Evolutionary conservation across 2,329 filamentous ascomycete species (phyloP).

Genomic region (Orbilia blumenaviensis): DNA sequence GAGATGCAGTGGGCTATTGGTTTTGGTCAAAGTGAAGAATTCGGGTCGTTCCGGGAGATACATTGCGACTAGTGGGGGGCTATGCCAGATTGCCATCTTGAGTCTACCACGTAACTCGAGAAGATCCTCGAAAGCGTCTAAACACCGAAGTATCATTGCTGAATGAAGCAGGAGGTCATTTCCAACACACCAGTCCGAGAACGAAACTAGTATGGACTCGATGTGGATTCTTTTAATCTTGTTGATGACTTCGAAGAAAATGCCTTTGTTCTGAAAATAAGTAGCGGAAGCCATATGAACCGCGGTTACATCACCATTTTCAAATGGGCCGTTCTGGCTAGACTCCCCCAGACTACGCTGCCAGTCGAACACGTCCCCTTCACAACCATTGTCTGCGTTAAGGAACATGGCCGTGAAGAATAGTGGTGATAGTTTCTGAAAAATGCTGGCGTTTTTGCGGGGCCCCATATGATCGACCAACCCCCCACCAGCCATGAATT

Average conservation of each 20-base stretch:
- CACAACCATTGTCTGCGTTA: background rate
- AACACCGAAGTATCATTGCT: background rate
- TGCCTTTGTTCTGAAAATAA: background rate
- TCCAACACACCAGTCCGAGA: background rate
- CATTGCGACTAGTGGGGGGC: no score
- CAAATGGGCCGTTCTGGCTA: background rate
- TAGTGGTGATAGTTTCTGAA: background rate
- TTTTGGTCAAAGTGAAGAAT: background rate
- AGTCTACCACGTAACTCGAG: background rate
- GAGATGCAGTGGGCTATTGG: background rate
- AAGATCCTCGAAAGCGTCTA: background rate
- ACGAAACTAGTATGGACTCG: no score
- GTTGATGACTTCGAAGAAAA: background rate
- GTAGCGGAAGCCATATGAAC: background rate
- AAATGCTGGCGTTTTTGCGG: background rate
- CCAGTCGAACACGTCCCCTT: background rate
- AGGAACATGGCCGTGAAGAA: background rate
- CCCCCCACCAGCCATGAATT: no score
- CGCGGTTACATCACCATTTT: background rate
- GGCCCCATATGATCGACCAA: no score
- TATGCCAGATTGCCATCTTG: no score
- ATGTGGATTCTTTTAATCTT: background rate
- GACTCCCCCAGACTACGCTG: no score
- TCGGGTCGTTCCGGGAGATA: background rate
- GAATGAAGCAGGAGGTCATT: background rate